A percentile compares a stretch with the other conserved stretches of the same genome.
These are phyloP conservation scores for Dioscorea alata DNA, from an alignment of 106 monocot genomes.

Conservation along the genomic window DNA sequence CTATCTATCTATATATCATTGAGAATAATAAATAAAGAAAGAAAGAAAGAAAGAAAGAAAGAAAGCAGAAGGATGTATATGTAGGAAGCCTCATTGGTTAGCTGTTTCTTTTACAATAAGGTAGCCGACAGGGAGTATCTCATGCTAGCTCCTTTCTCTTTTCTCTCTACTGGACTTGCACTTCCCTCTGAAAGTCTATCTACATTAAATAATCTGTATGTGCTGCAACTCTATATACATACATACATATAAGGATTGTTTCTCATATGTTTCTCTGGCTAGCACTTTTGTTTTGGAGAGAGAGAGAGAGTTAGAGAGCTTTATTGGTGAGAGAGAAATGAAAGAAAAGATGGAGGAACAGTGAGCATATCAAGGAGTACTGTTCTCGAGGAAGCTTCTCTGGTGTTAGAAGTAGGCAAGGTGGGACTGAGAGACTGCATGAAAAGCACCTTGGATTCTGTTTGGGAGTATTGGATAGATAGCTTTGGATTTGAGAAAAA, in stretches of 20 bases:
- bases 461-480: background rate
- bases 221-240: background rate
- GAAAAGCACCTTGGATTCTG: conserved; percentile 11
- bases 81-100: conserved; percentile 4
- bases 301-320: conserved; percentile 6
- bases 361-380: conserved; percentile 7
- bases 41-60: background rate
- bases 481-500: conserved; percentile 1
- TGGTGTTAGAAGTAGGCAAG: background rate
- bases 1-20: too few species aligned
- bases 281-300: background rate
- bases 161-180: background rate
- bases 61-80: background rate
- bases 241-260: background rate
- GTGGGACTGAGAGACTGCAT: background rate
- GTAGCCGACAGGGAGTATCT: conserved; percentile 16
- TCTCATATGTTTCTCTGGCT: background rate
- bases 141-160: conserved; percentile 12
- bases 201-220: background rate
- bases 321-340: conserved; percentile 30
- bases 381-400: conserved; percentile 31
- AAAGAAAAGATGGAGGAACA: background rate
- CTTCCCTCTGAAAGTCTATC: background rate
- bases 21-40: background rate
- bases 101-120: conserved; percentile 6